Percentiles rank a stretch among this genome's conserved stretches.
phyloP scores from a whole-genome alignment of 176 grass and related monocot genomes.

The barley (Hordeum vulgare) region DNA sequence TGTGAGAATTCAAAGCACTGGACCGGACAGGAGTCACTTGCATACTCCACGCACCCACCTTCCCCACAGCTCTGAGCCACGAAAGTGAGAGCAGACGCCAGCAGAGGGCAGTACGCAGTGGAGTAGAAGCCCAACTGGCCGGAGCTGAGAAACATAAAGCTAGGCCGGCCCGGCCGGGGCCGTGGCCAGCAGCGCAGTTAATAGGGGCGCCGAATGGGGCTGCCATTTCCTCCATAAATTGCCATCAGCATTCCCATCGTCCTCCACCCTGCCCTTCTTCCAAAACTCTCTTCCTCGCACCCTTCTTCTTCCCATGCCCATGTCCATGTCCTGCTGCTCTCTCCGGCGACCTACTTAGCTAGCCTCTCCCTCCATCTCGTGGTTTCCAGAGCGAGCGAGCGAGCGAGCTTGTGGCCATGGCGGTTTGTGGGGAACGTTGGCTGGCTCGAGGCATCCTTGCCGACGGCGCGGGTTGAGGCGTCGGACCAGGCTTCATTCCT shows the following conservation, averaged over 20 bases:
- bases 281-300: conserved; percentile 3
- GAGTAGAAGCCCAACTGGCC: conserved; percentile 10
- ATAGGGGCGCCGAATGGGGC: conserved; percentile 50
- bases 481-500: conserved; percentile 99
- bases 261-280: conserved; percentile 5
- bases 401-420: conserved; percentile 13
- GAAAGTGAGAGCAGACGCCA: conserved; percentile 11
- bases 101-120: background rate
- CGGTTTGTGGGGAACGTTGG: conserved; percentile 89
- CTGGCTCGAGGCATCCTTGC: conserved; percentile 75
- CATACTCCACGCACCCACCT: background rate
- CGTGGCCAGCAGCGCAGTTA: conserved; percentile 14
- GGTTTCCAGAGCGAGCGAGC: background rate
- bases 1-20: conserved; percentile 35
- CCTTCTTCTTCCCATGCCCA: background rate
- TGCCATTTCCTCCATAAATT: conserved; percentile 68
- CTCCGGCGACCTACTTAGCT: background rate
- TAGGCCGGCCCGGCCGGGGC: background rate
- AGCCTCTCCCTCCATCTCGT: background rate
- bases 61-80: background rate
- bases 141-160: conserved; percentile 15
- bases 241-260: conserved; percentile 37
- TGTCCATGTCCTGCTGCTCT: background rate
- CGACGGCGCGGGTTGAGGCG: conserved; percentile 22
- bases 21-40: conserved; percentile 14